Percentiles rank a stretch among this genome's conserved stretches.
Conservation (phyloP, 805 yeast species). For the Candida awuae region DNA sequence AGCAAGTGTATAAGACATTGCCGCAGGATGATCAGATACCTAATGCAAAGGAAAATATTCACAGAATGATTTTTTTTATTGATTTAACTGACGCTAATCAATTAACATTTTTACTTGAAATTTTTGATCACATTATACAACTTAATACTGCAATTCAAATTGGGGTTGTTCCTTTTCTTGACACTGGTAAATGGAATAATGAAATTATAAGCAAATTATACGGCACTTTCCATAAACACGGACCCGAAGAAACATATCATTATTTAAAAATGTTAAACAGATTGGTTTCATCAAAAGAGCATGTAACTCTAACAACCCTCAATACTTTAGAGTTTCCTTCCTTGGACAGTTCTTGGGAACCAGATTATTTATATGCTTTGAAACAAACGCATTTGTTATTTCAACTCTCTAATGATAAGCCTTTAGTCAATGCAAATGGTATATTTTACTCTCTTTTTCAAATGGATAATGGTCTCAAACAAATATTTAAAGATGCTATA, state of each 20-base stretch:
- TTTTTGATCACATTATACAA: slow-evolving; percentile 41
- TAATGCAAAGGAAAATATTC: slow-evolving; percentile 61
- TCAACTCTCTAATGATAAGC: slow-evolving; percentile 19
- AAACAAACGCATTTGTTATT: slow-evolving; percentile 33
- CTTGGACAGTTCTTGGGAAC: slow-evolving; percentile 10
- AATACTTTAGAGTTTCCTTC: slow-evolving; percentile 11
- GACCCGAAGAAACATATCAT: slow-evolving; percentile 18
- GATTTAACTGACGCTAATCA: slow-evolving; percentile 50
- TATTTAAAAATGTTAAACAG: slow-evolving; percentile 19
- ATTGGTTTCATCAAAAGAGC: slow-evolving; percentile 10
- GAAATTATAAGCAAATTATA: slow-evolving; percentile 22
- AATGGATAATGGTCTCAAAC: slow-evolving; percentile 47
- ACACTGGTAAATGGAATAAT: slow-evolving; percentile 17
- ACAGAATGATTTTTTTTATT: slow-evolving; percentile 62
- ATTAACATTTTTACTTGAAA: slow-evolving; percentile 40
- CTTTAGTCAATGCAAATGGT: slow-evolving; percentile 67
- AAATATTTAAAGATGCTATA: slow-evolving; percentile 45
- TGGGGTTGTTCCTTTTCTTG: slow-evolving; percentile 66
- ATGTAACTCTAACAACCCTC: slow-evolving; percentile 9
- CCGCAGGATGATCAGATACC: slow-evolving; percentile 57
- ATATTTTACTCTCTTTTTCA: slow-evolving; percentile 43
- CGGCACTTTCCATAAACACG: slow-evolving; percentile 14
- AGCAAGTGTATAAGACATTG: slow-evolving; percentile 38
- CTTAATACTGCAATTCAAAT: slow-evolving; percentile 68
- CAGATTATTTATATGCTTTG: too few species aligned